Conservation (phyloP, 345 rosid genomes). For the Acer negundo region DNA sequence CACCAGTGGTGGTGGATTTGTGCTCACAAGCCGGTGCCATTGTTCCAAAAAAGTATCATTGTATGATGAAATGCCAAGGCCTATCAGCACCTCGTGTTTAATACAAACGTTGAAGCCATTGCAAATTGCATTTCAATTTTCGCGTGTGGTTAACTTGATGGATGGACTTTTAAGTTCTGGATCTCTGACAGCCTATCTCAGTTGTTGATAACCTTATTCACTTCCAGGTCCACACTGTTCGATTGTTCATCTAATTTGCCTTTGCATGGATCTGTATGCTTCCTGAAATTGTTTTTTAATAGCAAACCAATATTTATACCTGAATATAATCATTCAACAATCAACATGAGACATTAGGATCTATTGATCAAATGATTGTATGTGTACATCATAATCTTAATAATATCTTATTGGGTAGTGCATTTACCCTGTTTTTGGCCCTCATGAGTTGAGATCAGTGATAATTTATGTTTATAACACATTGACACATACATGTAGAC, state of each 20-base stretch:
- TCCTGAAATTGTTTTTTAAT: neutral
- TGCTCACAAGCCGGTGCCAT: constrained; percentile 75
- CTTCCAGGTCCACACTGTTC: neutral
- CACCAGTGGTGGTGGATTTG: constrained; percentile 78
- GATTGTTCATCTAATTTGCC: neutral
- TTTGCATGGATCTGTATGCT: neutral
- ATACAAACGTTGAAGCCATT: constrained; percentile 4
- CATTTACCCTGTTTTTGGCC: neutral
- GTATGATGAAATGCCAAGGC: constrained; percentile 78
- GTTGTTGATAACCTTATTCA: neutral
- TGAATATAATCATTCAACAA: constrained; percentile 4
- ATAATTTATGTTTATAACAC: neutral
- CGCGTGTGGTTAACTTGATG: neutral
- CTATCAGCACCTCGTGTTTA: constrained; percentile 36
- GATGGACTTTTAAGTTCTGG: neutral
- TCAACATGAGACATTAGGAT: neutral
- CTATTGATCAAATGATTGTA: neutral
- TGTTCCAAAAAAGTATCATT: constrained; percentile 50
- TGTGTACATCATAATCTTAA: constrained; percentile 4
- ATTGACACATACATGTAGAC: neutral
- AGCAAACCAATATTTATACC: neutral
- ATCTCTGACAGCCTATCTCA: neutral
- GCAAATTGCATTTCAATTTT: neutral
- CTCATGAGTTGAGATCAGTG: neutral
- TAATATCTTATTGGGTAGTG: neutral